Base-by-base conservation (phyloP, 257 asterid species). In the Pogostemon cablin region DNA sequence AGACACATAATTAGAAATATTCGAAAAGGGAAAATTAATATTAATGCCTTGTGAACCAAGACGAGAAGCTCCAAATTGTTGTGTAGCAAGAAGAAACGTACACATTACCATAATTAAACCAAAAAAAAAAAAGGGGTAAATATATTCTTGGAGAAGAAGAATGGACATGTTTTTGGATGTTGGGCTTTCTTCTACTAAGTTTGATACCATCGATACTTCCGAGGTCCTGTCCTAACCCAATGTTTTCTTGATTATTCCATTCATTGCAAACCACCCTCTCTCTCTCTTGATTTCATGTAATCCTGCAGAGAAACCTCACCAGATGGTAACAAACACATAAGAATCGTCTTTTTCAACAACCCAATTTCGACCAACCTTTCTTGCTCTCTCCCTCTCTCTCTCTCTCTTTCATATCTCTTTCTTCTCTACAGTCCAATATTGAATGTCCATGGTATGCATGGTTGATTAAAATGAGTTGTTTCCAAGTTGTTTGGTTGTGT, bases 221-320 rank as follows among this genome's bases (percentile, higher is more conserved):
- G 68, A 70, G 62, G 17, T 15, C 17, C 17, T 15, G 80, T 68
- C 62, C 2, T 34, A 60, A 67, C 80, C 80, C 76, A 65, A 54
- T 64, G 80, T 70, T 75, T 69, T 47, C 72, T 53, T 69, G 44
- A 15, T 15, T 52, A 32, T 40, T 62, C 17, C 50, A 37, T 40
- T 52, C 20, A 39, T 6, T 50, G 50, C 77, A 74, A 67, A 52
- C 40, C 67, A 15, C 17, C 63, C 25, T 25, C 59, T 20, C 35
- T 20, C 35, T 52, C 35, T 53, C 34, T 17, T 34, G 5, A 11
- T 15, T 15, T 15, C 17, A 15, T 15, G 17, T 15, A 15, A 15
- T 15, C 17, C 17, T 15, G 17, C 17, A 15, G 17, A 15, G 17
- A 15, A 15, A 15, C 17, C 17, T 15, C 17, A 15, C 17, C 17